Evolutionary conservation across 73 alveolate genomes (phyloP), one percentile per base, ranked within the genome.

Genomic region (Stentor roeselii): DNA sequence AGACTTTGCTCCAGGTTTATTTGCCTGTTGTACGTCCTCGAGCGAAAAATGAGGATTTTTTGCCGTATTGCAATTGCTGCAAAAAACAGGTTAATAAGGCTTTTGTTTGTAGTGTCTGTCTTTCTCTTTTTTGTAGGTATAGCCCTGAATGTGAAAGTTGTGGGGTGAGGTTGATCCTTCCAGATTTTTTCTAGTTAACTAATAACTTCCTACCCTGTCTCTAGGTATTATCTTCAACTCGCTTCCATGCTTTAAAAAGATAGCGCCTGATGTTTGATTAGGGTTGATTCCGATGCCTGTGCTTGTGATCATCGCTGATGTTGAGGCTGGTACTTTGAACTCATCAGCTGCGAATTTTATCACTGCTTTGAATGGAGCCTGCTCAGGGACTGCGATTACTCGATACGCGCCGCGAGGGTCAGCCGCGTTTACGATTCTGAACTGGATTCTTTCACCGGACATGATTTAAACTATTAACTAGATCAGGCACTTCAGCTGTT

Each of bases 331-430:
- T 21, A 95, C 99, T 85, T 93, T 93, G 86, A 95, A 95, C 91
- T 95, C 93, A 76, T 95, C 98, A 34, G 99, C 99, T 3, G 95
- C 97, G 61, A 90, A 95, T 90, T 95, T 95, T 32, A 95, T 89
- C 42, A 95, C 93, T 3, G 99, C 99, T 75, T 92, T 88, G 88
- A 95, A 95, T 15, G 99, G 99, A 6, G 98, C 99, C 60, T 93
- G 96, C 84, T 95, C 98, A 15, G 98, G 98, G 3, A 95, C 99
- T 60, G 90, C 39, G 0, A 86, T 41, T 6, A 92, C 82, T 75
- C 95, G 88, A 76, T 86, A 94, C 1, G 97, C 98, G 36, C 95
- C 91, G 75, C 87, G 86, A 35, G 99, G 99, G 83, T 93, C 99
- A n/a, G 97, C 86, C 34, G 99, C 97, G 59, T 88, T 86, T 36